A percentile compares a stretch with the other conserved stretches of the same genome.
Evolutionary conservation across 116 monocot genomes (phyloP).

Genomic region (Cymodocea nodosa): DNA sequence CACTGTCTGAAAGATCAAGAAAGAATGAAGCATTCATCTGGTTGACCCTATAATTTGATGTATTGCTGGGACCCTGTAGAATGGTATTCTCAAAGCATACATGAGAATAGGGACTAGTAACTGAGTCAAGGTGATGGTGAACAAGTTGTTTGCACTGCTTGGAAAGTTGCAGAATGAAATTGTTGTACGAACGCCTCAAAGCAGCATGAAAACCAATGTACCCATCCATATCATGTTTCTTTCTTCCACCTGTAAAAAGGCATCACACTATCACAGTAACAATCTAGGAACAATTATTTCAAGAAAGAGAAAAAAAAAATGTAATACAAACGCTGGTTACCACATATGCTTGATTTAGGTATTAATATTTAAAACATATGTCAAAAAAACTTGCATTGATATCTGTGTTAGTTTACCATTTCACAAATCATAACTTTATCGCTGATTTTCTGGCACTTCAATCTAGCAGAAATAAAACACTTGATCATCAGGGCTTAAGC

Average conservation of each 20-base stretch:
- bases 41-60: constrained; percentile 16
- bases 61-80: constrained; percentile 9
- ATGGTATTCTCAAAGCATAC: constrained; percentile 59
- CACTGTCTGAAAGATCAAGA: constrained; percentile 52
- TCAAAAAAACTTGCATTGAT: no score
- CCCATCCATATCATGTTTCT: constrained; percentile 72
- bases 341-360: no score
- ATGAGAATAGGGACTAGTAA: constrained; percentile 77
- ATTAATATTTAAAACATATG: no score
- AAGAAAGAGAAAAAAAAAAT: neutral
- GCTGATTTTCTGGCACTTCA: no score
- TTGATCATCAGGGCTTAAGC: no score
- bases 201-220: constrained; percentile 90
- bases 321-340: neutral
- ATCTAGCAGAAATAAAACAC: no score
- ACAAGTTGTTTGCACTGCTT: constrained; percentile 97
- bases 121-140: constrained; percentile 86
- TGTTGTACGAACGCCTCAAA: constrained; percentile 58
- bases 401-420: no score
- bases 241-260: constrained; percentile 28
- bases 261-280: neutral
- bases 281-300: neutral
- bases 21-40: constrained; percentile 36
- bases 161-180: constrained; percentile 64
- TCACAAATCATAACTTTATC: no score